phyloP scores from a whole-genome alignment of 2,329 filamentous ascomycete genomes.

The Aspergillus ochraceoroseus region DNA sequence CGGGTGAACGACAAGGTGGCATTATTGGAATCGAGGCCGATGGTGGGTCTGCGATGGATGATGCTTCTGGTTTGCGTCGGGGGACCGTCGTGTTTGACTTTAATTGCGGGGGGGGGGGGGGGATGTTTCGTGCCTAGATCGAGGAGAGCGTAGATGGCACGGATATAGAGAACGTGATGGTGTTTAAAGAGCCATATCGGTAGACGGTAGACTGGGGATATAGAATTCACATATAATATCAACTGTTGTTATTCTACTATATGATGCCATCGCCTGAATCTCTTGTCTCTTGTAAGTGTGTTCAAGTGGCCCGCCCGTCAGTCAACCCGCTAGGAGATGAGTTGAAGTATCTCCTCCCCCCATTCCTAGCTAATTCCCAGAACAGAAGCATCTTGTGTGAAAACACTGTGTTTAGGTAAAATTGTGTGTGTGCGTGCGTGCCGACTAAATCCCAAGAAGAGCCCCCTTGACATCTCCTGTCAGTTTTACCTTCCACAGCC shows the following conservation, averaged over 20 bases:
- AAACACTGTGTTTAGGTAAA: too few relatives aligned
- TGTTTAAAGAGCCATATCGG: slow-evolving; percentile 41
- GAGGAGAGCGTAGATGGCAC: slow-evolving; percentile 37
- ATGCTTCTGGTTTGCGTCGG: slow-evolving; percentile 38
- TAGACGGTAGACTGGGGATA: neutral
- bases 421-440: too few relatives aligned
- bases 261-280: too few relatives aligned
- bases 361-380: too few relatives aligned
- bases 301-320: too few relatives aligned
- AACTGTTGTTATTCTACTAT: too few relatives aligned
- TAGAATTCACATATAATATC: too few relatives aligned
- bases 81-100: slow-evolving; percentile 66
- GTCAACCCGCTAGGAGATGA: too few relatives aligned
- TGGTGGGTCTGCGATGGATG: slow-evolving; percentile 56
- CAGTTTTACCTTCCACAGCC: slow-evolving; percentile 44
- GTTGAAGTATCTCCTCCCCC: too few relatives aligned
- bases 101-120: slow-evolving; percentile 79
- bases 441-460: slow-evolving; percentile 6
- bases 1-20: slow-evolving; percentile 76
- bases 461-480: slow-evolving; percentile 19
- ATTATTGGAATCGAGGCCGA: slow-evolving; percentile 64
- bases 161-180: slow-evolving; percentile 41
- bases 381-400: too few relatives aligned
- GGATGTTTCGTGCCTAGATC: slow-evolving; percentile 77
- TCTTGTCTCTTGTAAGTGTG: too few relatives aligned